Base-by-base conservation (phyloP, 2,329 filamentous ascomycete genomes). In the Teratosphaeria pseudoeucalypti region DNA sequence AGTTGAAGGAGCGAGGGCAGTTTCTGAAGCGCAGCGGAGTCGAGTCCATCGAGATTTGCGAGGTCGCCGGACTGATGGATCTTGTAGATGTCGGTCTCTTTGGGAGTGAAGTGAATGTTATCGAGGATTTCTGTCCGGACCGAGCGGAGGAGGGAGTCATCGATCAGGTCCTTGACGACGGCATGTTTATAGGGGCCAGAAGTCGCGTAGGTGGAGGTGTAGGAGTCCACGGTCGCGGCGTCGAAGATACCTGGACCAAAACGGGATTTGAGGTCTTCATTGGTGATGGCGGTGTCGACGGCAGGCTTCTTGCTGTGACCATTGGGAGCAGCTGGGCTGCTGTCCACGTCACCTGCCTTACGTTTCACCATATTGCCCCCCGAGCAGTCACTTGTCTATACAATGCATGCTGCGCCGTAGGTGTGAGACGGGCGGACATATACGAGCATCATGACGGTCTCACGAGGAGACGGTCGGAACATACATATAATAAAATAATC, bases 41-140 rank as follows among this genome's bases (percentile, higher is more conserved):
- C 90, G 52, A 99, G 83, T 27, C 94, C 94, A 75, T 96, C 92
- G 60, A 99, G 85, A 76, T 99, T 99, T 54, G 94, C 94, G 37
- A 99, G 82, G 73, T 99, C 94, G 65, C 94, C 94, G 4, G 92
- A 97, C 79, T 99, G 94, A 81, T 96, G 92, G 71, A 99, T 97
- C 77, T 95, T 96, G 83, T 99, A 99, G 68, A 99, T 99, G 74
- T 99, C 94, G 55, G 94, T 99, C 76, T 99, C 94, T 75, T 99
- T 99, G 68, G 92, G 92, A 12, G 94, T 96, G 78, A 99, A 99
- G 66, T 89, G 86, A 66, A 99, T 89, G 71, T 96, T 92, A 66
- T 88, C 82, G 74, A 87, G 87, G 74, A 97, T 92, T 77, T 99
- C 94, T 70, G 82, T 78, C 71, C 94, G 91, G 61, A 99, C 94